Percentiles rank a stretch among this genome's conserved stretches.
These are phyloP conservation scores for Cyamopsis tetragonoloba DNA, from an alignment of 306 rosid genomes.

Conservation along the genomic window DNA sequence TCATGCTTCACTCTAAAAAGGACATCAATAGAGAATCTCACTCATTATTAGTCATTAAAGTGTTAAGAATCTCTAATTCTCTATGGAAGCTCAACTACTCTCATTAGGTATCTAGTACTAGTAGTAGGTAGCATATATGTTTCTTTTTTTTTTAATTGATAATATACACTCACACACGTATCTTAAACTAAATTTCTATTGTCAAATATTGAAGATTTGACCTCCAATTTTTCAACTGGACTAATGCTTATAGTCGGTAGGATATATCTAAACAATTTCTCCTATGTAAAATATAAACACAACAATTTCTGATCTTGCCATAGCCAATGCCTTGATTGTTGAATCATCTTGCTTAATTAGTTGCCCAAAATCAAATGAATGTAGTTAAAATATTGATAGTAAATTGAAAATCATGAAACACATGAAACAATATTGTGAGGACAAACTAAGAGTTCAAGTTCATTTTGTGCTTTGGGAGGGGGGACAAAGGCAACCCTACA, in stretches of 20 bases:
- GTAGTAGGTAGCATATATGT: neutral
- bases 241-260: neutral
- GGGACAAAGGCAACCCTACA: constrained; percentile 15
- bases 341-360: neutral
- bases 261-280: neutral
- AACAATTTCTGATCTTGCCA: neutral
- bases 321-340: neutral
- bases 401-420: neutral
- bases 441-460: neutral
- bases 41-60: neutral
- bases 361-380: neutral
- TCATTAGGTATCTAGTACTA: neutral
- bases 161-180: no score
- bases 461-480: constrained; percentile 1
- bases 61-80: neutral
- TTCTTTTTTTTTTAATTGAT: no score
- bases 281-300: neutral
- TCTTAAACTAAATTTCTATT: no score
- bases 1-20: neutral
- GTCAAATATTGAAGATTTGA: no score
- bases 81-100: neutral
- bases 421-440: neutral
- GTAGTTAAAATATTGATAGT: neutral
- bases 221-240: no score
- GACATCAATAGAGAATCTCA: neutral